Conservation (phyloP, 148 eudicot species). For the Persicaria tinctoria region DNA sequence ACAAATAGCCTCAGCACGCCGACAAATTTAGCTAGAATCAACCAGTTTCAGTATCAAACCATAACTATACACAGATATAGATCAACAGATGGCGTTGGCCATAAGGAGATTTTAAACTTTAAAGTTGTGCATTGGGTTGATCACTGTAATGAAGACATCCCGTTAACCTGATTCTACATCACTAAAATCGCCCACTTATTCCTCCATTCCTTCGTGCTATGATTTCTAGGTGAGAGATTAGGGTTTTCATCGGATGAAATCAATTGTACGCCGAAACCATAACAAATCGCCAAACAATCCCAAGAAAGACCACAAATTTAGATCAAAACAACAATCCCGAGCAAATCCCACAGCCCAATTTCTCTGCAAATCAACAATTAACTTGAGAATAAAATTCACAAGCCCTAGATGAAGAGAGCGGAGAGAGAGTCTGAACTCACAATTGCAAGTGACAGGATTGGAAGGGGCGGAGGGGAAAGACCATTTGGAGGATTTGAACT, state of each 20-base stretch:
- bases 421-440: conserved; percentile 30
- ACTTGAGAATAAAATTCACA: not conserved
- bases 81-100: not conserved
- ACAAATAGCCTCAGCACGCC: not conserved
- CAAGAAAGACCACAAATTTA: not conserved
- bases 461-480: conserved; percentile 88
- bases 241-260: not conserved
- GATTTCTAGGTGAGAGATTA: not conserved
- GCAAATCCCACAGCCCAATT: not conserved
- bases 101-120: not conserved
- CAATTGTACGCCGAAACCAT: not conserved
- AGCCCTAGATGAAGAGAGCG: not conserved
- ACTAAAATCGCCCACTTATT: not conserved
- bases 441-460: conserved; percentile 72
- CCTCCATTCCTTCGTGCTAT: too few relatives aligned
- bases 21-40: not conserved
- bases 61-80: not conserved
- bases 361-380: too few relatives aligned
- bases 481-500: conserved; percentile 63
- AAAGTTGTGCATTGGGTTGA: not conserved
- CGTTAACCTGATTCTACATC: not conserved
- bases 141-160: not conserved
- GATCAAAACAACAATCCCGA: not conserved
- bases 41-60: not conserved
- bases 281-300: not conserved